phyloP scores from a whole-genome alignment of 345 rosid species.

The Euclidium syriacum region DNA sequence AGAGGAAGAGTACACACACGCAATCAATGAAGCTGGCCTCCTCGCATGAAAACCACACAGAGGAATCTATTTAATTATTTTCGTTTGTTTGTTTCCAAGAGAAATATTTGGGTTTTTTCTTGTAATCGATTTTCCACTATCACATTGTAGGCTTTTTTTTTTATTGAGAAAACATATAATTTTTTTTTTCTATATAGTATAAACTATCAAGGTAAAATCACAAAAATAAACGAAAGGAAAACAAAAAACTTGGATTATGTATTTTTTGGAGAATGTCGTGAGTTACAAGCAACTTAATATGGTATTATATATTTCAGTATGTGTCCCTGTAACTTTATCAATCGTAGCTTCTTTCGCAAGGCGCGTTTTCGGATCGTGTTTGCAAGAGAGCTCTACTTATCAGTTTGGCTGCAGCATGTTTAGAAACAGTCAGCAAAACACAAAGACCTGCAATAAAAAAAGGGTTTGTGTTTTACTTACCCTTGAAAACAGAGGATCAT shows the following conservation, averaged over 20 bases:
- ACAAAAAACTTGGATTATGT: neutral
- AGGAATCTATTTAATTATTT: neutral
- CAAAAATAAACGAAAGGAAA: neutral
- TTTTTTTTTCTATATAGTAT: too few relatives aligned
- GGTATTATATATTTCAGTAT: neutral
- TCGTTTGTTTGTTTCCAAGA: neutral
- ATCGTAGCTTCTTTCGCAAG: conserved; percentile 4
- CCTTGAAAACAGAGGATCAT: conserved; percentile 44
- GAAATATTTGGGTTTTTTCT: too few relatives aligned
- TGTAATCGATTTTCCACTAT: neutral
- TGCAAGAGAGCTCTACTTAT: conserved; percentile 9
- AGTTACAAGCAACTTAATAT: conserved; percentile 13
- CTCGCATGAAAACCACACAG: conserved; percentile 11
- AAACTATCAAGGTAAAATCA: neutral
- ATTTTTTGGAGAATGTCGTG: conserved; percentile 5
- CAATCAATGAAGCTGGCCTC: conserved; percentile 31
- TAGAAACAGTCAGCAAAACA: neutral
- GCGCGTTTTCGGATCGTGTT: neutral
- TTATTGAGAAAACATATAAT: too few relatives aligned
- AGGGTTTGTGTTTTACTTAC: conserved; percentile 39
- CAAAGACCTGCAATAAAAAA: neutral
- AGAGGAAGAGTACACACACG: conserved; percentile 28
- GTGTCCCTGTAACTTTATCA: conserved; percentile 7
- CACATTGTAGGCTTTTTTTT: conserved; percentile 2
- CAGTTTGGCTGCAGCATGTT: conserved; percentile 35